phyloP scores from a whole-genome alignment of 176 grass and related monocot species.

The Otatea glauca region DNA sequence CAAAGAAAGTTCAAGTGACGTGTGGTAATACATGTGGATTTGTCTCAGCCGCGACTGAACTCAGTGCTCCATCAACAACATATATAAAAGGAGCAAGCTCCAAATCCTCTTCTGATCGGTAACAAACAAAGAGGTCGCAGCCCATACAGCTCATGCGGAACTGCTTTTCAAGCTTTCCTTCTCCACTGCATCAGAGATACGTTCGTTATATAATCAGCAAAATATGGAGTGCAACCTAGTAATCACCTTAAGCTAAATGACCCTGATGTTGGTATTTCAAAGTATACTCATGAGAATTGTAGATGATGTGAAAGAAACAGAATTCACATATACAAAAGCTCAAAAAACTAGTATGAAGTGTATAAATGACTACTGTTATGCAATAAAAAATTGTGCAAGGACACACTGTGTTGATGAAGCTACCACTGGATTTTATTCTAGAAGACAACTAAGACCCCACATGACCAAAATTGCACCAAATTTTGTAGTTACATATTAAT shows the following conservation, averaged over 20 bases:
- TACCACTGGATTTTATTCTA: background rate
- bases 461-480: background rate
- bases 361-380: background rate
- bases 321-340: background rate
- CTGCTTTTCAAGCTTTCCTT: conserved; percentile 92
- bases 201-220: conserved; percentile 30
- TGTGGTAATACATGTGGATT: conserved; percentile 79
- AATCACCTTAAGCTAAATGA: conserved; percentile 32
- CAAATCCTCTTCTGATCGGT: conserved; percentile 91
- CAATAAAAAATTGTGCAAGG: conserved; percentile 20
- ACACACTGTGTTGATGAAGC: background rate
- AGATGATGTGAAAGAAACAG: background rate
- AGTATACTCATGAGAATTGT: conserved; percentile 25
- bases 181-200: conserved; percentile 66
- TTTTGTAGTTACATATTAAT: conserved; percentile 19
- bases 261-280: conserved; percentile 1
- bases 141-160: conserved; percentile 91
- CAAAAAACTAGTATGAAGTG: conserved; percentile 8
- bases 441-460: background rate
- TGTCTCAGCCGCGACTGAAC: conserved; percentile 83
- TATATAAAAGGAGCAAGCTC: conserved; percentile 85
- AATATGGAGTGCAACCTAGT: conserved; percentile 23
- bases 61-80: conserved; percentile 90
- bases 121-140: conserved; percentile 94
- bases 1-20: conserved; percentile 20